A percentile compares a stretch with the other conserved stretches of the same genome.
Evolutionary conservation across 2,329 filamentous ascomycete genomes (phyloP).

Genomic region (Trichoderma sp.): DNA sequence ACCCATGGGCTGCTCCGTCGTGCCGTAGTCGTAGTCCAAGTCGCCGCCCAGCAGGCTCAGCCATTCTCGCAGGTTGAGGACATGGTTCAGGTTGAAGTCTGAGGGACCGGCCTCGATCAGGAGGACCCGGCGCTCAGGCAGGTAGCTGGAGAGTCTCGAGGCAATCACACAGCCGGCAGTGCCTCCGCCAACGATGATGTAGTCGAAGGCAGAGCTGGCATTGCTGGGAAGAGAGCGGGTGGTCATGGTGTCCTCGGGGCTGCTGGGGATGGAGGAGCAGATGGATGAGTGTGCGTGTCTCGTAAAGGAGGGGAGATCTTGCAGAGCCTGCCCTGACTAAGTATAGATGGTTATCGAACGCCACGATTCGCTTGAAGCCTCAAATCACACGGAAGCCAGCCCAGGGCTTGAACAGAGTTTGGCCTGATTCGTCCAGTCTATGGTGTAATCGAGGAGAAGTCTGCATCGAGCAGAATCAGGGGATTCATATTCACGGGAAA

Average conservation of each 20-base stretch:
- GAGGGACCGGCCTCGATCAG: conserved; percentile 87
- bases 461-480: conserved; percentile 6
- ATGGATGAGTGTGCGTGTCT: neutral
- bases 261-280: neutral
- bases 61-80: conserved; percentile 86
- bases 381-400: neutral
- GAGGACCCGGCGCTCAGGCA: conserved; percentile 79
- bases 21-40: conserved; percentile 89
- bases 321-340: neutral
- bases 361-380: neutral
- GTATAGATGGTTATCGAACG: neutral
- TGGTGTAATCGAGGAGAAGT: neutral
- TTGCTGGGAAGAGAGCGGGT: conserved; percentile 67
- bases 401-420: neutral
- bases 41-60: conserved; percentile 80
- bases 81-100: conserved; percentile 85
- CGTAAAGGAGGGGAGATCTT: neutral
- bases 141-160: conserved; percentile 76
- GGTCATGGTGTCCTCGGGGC: conserved; percentile 54
- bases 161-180: conserved; percentile 86
- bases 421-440: neutral
- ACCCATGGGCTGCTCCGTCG: conserved; percentile 85
- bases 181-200: conserved; percentile 82
- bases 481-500: neutral
- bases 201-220: conserved; percentile 73